phyloP scores from a whole-genome alignment of 2,329 filamentous ascomycete species.

The Erysiphe neolycopersici region DNA sequence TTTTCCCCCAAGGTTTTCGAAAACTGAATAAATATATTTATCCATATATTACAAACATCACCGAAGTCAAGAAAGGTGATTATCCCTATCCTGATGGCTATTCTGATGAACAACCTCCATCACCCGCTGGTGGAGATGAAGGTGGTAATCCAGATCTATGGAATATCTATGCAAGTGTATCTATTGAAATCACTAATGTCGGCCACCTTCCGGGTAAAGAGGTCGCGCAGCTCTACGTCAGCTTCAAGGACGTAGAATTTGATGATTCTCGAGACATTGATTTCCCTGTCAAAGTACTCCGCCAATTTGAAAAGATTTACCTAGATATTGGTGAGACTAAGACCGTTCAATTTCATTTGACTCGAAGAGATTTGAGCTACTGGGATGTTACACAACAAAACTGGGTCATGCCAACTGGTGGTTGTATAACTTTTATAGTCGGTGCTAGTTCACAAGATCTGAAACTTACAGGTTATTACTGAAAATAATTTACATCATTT shows the following conservation, averaged over 20 bases:
- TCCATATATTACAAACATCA: constrained; percentile 22
- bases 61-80: constrained; percentile 16
- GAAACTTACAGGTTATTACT: too few species aligned
- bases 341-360: too few species aligned
- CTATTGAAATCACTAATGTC: constrained; percentile 30
- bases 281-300: too few species aligned
- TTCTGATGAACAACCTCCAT: constrained; percentile 19
- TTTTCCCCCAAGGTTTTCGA: constrained; percentile 29
- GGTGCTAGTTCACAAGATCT: too few species aligned
- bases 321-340: too few species aligned
- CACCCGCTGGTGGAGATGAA: constrained; percentile 33
- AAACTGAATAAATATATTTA: constrained; percentile 38
- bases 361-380: too few species aligned
- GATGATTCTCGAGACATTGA: too few species aligned
- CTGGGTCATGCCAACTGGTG: too few species aligned
- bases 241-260: constrained; percentile 1
- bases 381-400: too few species aligned
- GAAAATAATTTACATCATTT: too few species aligned
- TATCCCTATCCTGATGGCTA: constrained; percentile 20
- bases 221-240: constrained; percentile 30
- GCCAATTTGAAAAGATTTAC: too few species aligned
- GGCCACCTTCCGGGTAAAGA: constrained; percentile 23
- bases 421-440: too few species aligned
- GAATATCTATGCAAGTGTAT: constrained; percentile 26
- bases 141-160: constrained; percentile 29